Base-by-base conservation (phyloP, 73 alveolate genomes). In the Halteria grandinella region DNA sequence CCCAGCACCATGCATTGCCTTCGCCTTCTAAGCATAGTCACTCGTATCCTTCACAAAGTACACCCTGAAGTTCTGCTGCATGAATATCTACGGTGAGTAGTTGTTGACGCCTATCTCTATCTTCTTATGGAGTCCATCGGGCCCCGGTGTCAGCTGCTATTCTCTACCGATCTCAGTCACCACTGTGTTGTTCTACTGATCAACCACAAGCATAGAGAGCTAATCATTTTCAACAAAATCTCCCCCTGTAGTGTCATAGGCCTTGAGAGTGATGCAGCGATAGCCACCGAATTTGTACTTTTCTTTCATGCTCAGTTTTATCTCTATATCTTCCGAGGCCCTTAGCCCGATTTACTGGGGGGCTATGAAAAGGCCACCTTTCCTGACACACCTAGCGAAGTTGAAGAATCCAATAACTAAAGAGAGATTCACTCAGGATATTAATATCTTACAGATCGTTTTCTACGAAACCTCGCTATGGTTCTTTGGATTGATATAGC, bases 101-200 rank as follows among this genome's bases (percentile, higher is more conserved):
- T 66, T 66, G 69, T 66, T 66, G 1, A 66, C 81, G 43, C 81
- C 81, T 1, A 66, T 66, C 29, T 66, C 81, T 1, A 66, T 48
- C 34, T 69, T 21, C 53, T 66, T 66, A 45, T 45, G 25, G 6
- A 66, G 54, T 3, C 81, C 81, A 40, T 48, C 81, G 27, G 81
- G 81, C n/a, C 69, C 49, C 27, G 43, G 8, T 6, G 45, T 25
- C 32, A 66, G 39, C 1, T 47, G 53, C 6, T 25, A 7, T 11
- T 66, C 81, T 27, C 45, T 66, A 23, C 10, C 10, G 7, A 66
- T 45, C 48, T 66, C 81, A 12, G 81, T 32, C 21, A 66, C 69
- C 2, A 45, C 21, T 17, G 28, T 66, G 15, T 66, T 40, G 15
- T 48, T 27, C 21, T 40, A 43, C 20, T 8, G 12, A 33, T 45